phyloP scores from a whole-genome alignment of 1,139 yeast species.

The Debaryomyces psychrophilus region DNA sequence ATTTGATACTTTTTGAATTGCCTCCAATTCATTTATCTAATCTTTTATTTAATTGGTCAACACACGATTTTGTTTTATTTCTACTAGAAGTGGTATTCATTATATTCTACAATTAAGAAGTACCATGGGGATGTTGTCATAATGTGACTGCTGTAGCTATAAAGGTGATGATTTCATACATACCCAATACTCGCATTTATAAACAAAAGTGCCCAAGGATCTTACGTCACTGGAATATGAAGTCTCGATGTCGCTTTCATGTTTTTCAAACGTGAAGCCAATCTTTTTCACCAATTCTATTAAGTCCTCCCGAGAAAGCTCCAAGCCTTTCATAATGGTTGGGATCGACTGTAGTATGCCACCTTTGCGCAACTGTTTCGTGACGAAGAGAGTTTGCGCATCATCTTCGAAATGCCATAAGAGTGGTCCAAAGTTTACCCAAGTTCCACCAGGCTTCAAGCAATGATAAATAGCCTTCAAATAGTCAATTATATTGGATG shows the following conservation, averaged over 20 bases:
- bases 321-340: slow-evolving; percentile 58
- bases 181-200: slow-evolving; percentile 76
- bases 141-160: background rate
- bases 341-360: slow-evolving; percentile 27
- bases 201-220: slow-evolving; percentile 60
- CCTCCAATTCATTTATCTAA: slow-evolving; percentile 5
- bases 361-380: slow-evolving; percentile 23
- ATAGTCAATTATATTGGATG: slow-evolving; percentile 72
- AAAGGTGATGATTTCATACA: slow-evolving; percentile 36
- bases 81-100: background rate
- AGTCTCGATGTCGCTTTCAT: slow-evolving; percentile 48
- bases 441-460: slow-evolving; percentile 57
- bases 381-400: slow-evolving; percentile 26
- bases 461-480: slow-evolving; percentile 58
- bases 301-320: slow-evolving; percentile 64
- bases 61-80: background rate
- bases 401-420: slow-evolving; percentile 83
- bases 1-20: background rate
- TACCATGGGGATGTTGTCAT: background rate
- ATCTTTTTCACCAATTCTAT: slow-evolving; percentile 46
- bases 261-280: slow-evolving; percentile 58
- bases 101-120: background rate
- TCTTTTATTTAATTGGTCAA: background rate
- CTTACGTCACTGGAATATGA: slow-evolving; percentile 59
- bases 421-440: slow-evolving; percentile 88